Conservation (phyloP, 768 basidiomycete species). For the Gelatoporia subvermispora region DNA sequence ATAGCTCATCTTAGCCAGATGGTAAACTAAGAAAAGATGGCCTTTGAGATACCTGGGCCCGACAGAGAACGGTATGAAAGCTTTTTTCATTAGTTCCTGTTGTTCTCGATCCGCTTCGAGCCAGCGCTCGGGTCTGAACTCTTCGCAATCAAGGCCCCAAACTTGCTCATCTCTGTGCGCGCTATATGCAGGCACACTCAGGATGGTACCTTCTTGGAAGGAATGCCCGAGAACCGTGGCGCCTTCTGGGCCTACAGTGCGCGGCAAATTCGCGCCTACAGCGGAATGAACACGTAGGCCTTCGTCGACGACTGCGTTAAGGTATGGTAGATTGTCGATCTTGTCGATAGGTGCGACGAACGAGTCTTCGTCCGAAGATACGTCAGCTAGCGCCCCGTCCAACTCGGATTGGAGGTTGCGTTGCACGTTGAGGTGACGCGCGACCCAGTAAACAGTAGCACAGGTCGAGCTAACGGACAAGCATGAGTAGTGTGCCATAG, state of each 20-base stretch:
- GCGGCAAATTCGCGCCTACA: constrained; percentile 23
- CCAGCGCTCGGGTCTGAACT: constrained; percentile 21
- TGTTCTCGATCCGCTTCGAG: constrained; percentile 6
- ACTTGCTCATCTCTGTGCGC: constrained; percentile 9
- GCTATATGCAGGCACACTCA: constrained; percentile 17
- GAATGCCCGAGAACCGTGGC: constrained; percentile 14
- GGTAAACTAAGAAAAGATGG: too few relatives aligned
- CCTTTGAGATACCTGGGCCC: too few relatives aligned
- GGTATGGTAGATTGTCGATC: constrained; percentile 11
- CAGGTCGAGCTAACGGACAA: not conserved
- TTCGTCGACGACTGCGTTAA: constrained; percentile 28
- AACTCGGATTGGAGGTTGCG: constrained; percentile 6
- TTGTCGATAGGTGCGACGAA: not conserved
- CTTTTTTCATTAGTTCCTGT: not conserved
- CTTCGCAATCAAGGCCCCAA: constrained; percentile 13
- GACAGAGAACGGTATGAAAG: constrained; percentile 14
- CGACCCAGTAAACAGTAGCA: constrained; percentile 2
- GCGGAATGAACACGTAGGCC: constrained; percentile 25
- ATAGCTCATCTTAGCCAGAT: not conserved
- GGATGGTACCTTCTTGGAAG: constrained; percentile 18
- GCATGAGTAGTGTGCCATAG: not conserved
- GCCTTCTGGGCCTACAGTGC: constrained; percentile 21
- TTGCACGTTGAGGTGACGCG: constrained; percentile 4
- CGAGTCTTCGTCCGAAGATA: not conserved
- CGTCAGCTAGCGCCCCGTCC: constrained; percentile 2